These are phyloP conservation scores for Eucalyptus tenuipes DNA, from an alignment of 345 rosid genomes.

Conservation along the genomic window DNA sequence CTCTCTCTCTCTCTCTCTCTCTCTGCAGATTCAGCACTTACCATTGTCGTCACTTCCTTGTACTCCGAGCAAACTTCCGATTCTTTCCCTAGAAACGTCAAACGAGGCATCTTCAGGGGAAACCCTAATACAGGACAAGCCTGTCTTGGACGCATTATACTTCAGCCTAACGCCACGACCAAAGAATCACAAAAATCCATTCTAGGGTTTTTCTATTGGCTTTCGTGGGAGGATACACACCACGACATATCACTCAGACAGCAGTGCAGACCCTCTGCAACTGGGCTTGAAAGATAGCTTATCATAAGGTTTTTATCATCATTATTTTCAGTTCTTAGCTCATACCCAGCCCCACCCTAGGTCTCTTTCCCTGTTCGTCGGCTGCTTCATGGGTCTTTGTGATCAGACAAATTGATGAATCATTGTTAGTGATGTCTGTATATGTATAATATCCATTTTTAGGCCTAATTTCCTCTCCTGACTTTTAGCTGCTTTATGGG, in stretches of 20 bases:
- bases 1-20: not conserved
- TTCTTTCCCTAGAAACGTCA: not conserved
- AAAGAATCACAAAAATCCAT: not conserved
- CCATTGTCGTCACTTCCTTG: not conserved
- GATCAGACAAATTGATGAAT: not conserved
- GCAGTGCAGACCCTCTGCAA: not conserved
- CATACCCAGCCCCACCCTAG: not conserved
- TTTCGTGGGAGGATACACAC: not conserved
- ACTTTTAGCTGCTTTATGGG: not conserved
- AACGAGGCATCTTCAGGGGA: not conserved
- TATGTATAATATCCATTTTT: not conserved
- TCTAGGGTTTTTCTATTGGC: not conserved
- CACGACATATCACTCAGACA: not conserved
- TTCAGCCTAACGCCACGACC: not conserved
- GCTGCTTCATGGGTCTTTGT: not conserved
- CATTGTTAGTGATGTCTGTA: not conserved
- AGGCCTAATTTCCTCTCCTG: not conserved
- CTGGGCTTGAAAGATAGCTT: not conserved
- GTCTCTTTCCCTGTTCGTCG: not conserved
- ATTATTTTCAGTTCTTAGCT: not conserved
- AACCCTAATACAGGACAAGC: not conserved
- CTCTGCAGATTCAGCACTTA: not conserved
- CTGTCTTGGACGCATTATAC: not conserved
- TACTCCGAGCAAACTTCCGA: not conserved
- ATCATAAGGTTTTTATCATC: not conserved